Evolutionary conservation across 352 stramenopile species (phyloP), one percentile per base, ranked within the genome.

Genomic region (Phytophthora syringae): DNA sequence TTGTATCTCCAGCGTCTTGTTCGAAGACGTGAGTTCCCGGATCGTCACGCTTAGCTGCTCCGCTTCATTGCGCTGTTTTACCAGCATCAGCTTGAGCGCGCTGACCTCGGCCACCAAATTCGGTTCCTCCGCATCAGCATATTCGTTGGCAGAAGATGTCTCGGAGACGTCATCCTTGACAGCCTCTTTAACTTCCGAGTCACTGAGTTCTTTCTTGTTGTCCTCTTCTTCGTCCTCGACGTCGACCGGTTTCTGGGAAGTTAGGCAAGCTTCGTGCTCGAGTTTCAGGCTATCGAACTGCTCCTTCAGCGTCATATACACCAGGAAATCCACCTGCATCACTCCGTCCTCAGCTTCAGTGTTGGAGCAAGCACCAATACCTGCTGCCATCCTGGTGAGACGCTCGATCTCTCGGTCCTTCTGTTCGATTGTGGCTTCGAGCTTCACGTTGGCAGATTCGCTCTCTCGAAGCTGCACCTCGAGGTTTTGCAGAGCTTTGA

Each of bases 101-200:
- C 64, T 76, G 48, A 85, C 74, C 67, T 90, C 79, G 5, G 64
- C 67, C 24, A 86, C 57, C 5, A 90, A 42, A 18, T 88, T 77
- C 9, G 82, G 56, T 45, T 90, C 82, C 48, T 85, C 75, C 1
- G 79, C 79, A 32, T 90, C 82, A 32, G 74, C 43, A 55, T 84
- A 90, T 52, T 88, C 82, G 45, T 88, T 80, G 1, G 49, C 79
- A 27, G 75, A 87, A 21, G 80, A 88, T 5, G 64, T 67, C n/a
- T 88, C 77, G 11, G 75, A 87, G 22, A 43, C 63, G 15, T 80
- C 65, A 15, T 79, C 59, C 7, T 76, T 72, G 9, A 51, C 13
- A 22, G 12, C 42, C 45, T 51, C 66, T 49, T 57, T 68, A 28
- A 2, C 45, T 32, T 12, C 62, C n/a, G 2, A 45, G 28, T 16